A percentile compares a stretch with the other conserved stretches of the same genome.
phyloP scores from a whole-genome alignment of 495 filamentous ascomycete species.

The Pyrenopolyporus hunteri region DNA sequence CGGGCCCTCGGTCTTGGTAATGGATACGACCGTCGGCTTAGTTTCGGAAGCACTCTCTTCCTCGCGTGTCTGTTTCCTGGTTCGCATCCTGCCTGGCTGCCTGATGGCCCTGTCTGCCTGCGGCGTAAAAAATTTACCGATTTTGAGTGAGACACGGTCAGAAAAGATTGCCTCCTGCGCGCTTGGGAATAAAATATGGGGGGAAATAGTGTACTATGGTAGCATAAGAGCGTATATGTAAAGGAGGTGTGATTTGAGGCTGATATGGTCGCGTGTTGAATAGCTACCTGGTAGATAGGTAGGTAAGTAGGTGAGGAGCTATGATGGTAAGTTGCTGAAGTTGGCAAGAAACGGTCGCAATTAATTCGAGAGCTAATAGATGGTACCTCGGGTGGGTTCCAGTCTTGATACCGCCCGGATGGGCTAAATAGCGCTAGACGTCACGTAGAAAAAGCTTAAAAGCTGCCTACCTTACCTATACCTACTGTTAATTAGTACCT shows the following conservation, averaged over 20 bases:
- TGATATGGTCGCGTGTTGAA: constrained; percentile 7
- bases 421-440: too few species aligned
- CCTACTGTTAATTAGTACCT: too few species aligned
- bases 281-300: too few species aligned
- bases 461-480: too few species aligned
- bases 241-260: background rate
- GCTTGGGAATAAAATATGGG: too few species aligned
- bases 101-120: background rate
- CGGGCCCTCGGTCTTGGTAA: constrained; percentile 38
- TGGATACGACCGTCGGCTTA: constrained; percentile 21
- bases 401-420: too few species aligned
- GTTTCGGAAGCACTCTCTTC: constrained; percentile 19
- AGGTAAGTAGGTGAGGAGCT: too few species aligned
- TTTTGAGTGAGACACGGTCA: too few species aligned
- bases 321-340: background rate
- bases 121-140: background rate
- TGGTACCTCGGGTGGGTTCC: too few species aligned
- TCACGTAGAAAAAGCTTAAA: constrained; percentile 13
- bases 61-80: constrained; percentile 35
- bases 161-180: too few species aligned
- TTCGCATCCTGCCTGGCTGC: constrained; percentile 21
- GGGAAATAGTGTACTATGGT: too few species aligned
- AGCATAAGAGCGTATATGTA: background rate
- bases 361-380: background rate
- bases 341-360: background rate